phyloP scores from a whole-genome alignment of 2,329 filamentous ascomycete genomes.

The Didymellaceae sp. region DNA sequence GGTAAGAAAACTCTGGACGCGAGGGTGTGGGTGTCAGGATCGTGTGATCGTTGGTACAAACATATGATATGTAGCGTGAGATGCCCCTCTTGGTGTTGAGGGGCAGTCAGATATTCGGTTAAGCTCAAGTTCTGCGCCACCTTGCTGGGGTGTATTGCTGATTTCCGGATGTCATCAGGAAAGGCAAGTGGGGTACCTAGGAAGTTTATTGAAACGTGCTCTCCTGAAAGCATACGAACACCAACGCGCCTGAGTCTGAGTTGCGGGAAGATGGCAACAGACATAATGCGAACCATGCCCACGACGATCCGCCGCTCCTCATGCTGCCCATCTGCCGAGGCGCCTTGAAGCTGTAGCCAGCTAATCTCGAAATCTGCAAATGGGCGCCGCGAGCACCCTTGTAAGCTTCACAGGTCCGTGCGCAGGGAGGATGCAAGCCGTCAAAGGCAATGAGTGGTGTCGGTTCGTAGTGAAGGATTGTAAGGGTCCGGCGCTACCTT shows the following conservation, averaged over 20 bases:
- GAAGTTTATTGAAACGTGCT: constrained; percentile 23
- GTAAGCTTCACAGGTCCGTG: constrained; percentile 23
- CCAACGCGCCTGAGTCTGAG: constrained; percentile 12
- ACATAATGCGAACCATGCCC: constrained; percentile 11
- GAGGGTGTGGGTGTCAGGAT: constrained; percentile 11
- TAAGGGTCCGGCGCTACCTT: constrained; percentile 27
- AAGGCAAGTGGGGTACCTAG: constrained; percentile 37
- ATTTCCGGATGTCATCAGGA: constrained; percentile 26
- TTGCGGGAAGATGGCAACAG: constrained; percentile 7
- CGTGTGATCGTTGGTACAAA: constrained; percentile 8
- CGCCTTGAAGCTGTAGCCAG: constrained; percentile 30
- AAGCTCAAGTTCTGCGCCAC: constrained; percentile 1
- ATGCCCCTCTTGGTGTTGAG: constrained; percentile 39
- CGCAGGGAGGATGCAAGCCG: constrained; percentile 19
- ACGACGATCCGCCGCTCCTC: constrained; percentile 7
- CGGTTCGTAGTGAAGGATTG: constrained; percentile 30
- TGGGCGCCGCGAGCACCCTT: constrained; percentile 21
- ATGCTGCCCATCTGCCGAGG: not conserved
- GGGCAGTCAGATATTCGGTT: constrained; percentile 27
- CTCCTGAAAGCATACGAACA: constrained; percentile 7
- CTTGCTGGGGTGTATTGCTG: constrained; percentile 30
- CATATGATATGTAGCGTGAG: constrained; percentile 1
- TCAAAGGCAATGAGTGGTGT: constrained; percentile 22
- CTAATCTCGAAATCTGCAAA: constrained; percentile 25
- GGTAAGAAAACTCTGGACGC: not conserved